These are phyloP conservation scores for Euphorbia lathyris DNA, from an alignment of 345 rosid species.

Conservation along the genomic window DNA sequence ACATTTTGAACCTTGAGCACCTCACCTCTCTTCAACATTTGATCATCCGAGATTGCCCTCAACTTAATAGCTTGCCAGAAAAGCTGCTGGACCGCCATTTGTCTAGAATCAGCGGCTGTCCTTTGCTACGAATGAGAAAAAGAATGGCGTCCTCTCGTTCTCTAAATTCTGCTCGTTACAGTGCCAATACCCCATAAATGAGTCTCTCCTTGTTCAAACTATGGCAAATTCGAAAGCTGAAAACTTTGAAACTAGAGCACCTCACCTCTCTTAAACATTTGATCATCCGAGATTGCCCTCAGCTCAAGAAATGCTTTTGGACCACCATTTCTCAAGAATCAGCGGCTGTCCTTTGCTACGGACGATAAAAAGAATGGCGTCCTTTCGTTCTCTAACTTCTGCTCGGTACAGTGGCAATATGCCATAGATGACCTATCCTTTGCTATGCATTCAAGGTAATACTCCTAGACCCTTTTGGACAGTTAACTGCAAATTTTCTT, in stretches of 20 bases:
- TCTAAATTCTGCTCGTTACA: no score
- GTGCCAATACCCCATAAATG: no score
- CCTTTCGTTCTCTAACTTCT: no score
- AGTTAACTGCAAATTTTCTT: no score
- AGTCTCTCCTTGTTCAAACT: not conserved
- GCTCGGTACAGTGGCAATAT: no score
- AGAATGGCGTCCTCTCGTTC: not conserved
- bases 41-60: not conserved
- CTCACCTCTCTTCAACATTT: not conserved
- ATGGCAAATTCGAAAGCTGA: not conserved
- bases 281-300: not conserved
- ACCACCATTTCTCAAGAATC: not conserved
- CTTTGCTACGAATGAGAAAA: not conserved
- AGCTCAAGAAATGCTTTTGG: not conserved
- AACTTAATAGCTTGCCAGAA: not conserved
- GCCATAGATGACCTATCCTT: no score
- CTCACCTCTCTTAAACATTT: not conserved
- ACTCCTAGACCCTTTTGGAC: no score
- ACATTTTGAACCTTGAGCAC: not conserved
- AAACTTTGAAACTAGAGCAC: not conserved
- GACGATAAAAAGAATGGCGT: not conserved
- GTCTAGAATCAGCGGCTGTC: not conserved
- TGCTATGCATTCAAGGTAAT: no score
- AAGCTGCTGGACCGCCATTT: not conserved
- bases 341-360: not conserved